phyloP scores from a whole-genome alignment of 306 rosid genomes.

The Sicyos edulis region DNA sequence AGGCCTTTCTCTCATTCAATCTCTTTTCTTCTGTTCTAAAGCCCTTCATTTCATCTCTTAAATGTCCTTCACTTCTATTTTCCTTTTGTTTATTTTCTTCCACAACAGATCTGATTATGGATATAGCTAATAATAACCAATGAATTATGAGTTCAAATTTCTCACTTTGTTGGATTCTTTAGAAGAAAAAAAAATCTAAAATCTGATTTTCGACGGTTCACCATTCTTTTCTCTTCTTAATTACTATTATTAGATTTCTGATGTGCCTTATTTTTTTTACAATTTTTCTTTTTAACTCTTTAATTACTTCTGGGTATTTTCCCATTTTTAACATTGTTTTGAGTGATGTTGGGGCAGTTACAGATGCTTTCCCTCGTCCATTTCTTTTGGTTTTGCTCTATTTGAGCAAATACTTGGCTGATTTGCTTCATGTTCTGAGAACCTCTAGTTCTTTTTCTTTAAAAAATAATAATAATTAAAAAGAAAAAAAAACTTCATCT shows the following conservation, averaged over 20 bases:
- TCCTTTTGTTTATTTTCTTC: neutral
- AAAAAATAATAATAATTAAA: neutral
- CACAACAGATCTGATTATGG: constrained; percentile 10
- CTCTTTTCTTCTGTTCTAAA: too few species aligned
- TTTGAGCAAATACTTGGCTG: neutral
- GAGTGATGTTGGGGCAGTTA: neutral
- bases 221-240: constrained; percentile 15
- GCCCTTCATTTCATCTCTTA: neutral
- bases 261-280: constrained; percentile 5
- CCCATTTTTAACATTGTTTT: neutral
- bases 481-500: neutral
- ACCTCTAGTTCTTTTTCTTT: neutral
- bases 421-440: constrained; percentile 10
- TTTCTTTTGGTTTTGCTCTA: neutral
- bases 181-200: too few species aligned
- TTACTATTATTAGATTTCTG: constrained; percentile 14
- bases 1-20: neutral
- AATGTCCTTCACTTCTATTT: neutral
- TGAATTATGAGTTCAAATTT: too few species aligned
- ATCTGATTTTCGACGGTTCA: neutral
- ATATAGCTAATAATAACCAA: neutral
- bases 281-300: neutral
- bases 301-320: neutral
- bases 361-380: neutral
- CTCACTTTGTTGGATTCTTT: too few species aligned